Evolutionary conservation across 164 flowering plant species (phyloP).

Genomic region (Echeveria elegans): DNA sequence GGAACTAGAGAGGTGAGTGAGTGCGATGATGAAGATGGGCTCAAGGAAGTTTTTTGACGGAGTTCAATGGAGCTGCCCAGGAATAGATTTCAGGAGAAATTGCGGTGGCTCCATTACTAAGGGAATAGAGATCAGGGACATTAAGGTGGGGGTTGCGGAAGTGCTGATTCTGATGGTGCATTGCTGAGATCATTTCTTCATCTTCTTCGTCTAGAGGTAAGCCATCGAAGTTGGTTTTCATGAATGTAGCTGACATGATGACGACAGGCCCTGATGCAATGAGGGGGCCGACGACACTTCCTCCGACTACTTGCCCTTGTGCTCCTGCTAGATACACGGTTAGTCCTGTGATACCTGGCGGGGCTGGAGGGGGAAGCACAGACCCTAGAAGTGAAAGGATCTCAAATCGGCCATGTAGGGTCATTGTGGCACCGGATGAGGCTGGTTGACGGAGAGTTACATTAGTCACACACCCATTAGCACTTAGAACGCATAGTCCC

Average conservation of each 20-base stretch:
- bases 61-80: conserved; percentile 6
- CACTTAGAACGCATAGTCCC: background rate
- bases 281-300: background rate
- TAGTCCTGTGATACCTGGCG: background rate
- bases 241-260: conserved; percentile 6
- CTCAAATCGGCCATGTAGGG: conserved; percentile 5
- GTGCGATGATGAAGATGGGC: background rate
- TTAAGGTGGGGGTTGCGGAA: background rate
- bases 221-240: background rate
- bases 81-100: background rate
- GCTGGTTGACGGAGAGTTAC: conserved; percentile 5
- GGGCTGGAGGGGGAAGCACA: conserved; percentile 5
- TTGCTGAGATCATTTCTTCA: conserved; percentile 2
- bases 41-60: background rate
- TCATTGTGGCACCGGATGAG: conserved; percentile 2
- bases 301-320: conserved; percentile 4
- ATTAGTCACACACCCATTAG: conserved; percentile 4
- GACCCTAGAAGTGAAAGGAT: conserved; percentile 6
- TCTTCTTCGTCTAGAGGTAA: background rate
- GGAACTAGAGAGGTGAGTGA: too few species aligned
- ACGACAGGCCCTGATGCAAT: conserved; percentile 1
- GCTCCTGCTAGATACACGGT: background rate
- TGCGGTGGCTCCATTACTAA: background rate
- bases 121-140: background rate
- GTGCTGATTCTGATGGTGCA: conserved; percentile 1